Evolutionary conservation across 1,139 yeast species (phyloP).

Genomic region (Ogataea hybrid): DNA sequence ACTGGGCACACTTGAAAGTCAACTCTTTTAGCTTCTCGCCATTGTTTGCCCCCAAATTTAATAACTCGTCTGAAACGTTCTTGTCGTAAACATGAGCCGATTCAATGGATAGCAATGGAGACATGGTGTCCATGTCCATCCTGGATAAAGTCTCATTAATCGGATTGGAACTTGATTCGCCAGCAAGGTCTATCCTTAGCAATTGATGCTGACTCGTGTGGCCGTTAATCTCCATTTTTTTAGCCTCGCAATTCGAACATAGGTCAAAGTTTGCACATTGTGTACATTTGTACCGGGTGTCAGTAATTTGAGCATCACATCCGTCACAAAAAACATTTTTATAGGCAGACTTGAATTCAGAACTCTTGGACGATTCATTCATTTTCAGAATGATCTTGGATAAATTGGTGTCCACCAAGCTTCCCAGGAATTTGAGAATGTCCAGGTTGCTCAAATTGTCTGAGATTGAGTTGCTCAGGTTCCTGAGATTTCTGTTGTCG

Average conservation of each 20-base stretch:
- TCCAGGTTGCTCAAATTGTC: slow-evolving; percentile 21
- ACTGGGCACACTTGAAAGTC: slow-evolving; percentile 2
- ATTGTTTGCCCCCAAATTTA: neutral
- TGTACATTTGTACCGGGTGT: slow-evolving; percentile 53
- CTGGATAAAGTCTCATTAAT: no score
- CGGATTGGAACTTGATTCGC: neutral
- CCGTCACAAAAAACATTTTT: slow-evolving; percentile 41
- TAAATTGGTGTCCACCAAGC: slow-evolving; percentile 22
- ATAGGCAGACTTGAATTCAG: slow-evolving; percentile 19
- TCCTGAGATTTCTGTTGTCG: slow-evolving; percentile 15
- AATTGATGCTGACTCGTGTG: slow-evolving; percentile 34
- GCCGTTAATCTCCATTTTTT: slow-evolving; percentile 19
- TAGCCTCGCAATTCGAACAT: slow-evolving; percentile 49
- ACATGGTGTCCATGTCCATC: no score
- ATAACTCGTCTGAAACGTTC: neutral
- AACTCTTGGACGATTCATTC: slow-evolving; percentile 14
- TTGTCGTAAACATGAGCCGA: no score
- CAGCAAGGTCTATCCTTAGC: slow-evolving; percentile 20
- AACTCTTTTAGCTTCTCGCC: slow-evolving; percentile 9
- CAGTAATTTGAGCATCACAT: slow-evolving; percentile 41
- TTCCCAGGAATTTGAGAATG: slow-evolving; percentile 17
- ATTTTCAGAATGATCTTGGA: slow-evolving; percentile 17
- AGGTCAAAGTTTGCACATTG: slow-evolving; percentile 57
- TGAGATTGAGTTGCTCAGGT: slow-evolving; percentile 17
- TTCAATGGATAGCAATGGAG: no score